These are phyloP conservation scores for Meredithiella fracta DNA, from an alignment of 2,329 filamentous ascomycete species.

Conservation along the genomic window DNA sequence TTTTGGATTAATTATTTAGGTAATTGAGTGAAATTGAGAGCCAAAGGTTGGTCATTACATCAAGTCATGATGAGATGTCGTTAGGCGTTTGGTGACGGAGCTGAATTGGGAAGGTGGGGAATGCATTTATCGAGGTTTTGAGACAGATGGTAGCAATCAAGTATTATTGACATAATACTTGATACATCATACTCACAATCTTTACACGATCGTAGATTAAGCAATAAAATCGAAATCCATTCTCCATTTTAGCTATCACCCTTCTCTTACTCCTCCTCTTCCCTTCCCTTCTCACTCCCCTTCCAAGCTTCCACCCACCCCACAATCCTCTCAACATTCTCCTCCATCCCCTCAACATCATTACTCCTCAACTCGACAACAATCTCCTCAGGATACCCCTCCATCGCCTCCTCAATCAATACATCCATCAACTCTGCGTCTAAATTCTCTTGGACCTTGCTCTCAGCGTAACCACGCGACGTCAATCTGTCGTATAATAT, in stretches of 20 bases:
- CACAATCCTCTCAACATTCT: conserved; percentile 70
- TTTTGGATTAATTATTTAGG: conserved; percentile 17
- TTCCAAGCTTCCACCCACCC: conserved; percentile 37
- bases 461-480: conserved; percentile 65
- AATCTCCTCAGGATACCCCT: conserved; percentile 72
- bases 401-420: conserved; percentile 72
- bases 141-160: neutral
- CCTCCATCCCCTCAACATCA: conserved; percentile 67
- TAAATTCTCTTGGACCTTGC: conserved; percentile 87
- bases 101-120: no score
- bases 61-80: neutral
- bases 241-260: no score
- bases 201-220: no score
- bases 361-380: conserved; percentile 81
- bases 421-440: conserved; percentile 98
- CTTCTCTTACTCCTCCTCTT: neutral
- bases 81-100: neutral
- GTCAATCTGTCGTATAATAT: conserved; percentile 71
- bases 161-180: conserved; percentile 37
- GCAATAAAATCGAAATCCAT: no score
- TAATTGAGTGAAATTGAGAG: neutral
- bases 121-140: neutral
- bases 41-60: no score
- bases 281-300: neutral
- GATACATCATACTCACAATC: no score